Percentiles rank a stretch among this genome's conserved stretches.
These are phyloP conservation scores for Trifolium fragiferum DNA, from an alignment of 306 rosid genomes.

Conservation along the genomic window DNA sequence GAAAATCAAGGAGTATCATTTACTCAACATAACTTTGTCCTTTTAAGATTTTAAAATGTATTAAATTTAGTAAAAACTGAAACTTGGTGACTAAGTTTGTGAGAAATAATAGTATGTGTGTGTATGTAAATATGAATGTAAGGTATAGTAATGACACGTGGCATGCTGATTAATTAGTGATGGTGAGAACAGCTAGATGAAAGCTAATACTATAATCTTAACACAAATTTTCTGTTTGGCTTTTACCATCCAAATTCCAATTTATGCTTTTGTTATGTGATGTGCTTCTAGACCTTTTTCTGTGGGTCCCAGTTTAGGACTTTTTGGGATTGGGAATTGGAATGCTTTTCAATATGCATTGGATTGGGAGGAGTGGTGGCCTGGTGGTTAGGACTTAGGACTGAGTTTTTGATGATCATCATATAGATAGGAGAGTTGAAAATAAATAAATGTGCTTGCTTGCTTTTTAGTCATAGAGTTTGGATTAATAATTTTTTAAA, in stretches of 20 bases:
- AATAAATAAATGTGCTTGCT: not conserved
- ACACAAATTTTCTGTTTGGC: not conserved
- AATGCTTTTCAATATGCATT: not conserved
- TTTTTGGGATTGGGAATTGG: not conserved
- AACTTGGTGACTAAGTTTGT: not conserved
- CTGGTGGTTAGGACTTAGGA: no score
- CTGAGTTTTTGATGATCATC: not conserved
- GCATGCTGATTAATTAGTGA: not conserved
- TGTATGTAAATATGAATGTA: not conserved
- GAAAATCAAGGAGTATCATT: no score
- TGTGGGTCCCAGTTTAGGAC: conserved; percentile 2
- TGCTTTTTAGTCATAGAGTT: no score
- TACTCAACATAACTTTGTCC: not conserved
- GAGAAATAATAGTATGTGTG: not conserved
- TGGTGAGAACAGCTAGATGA: not conserved
- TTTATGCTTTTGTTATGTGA: no score
- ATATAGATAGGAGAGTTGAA: not conserved
- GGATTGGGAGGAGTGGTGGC: not conserved
- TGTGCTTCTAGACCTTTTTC: not conserved
- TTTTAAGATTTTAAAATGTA: not conserved
- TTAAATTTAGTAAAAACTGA: not conserved
- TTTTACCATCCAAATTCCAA: not conserved
- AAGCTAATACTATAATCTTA: not conserved
- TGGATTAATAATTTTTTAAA: not conserved
- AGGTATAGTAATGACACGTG: not conserved